Evolutionary conservation across 495 filamentous ascomycete species (phyloP).

Genomic region (Lasiosphaeria ovina): DNA sequence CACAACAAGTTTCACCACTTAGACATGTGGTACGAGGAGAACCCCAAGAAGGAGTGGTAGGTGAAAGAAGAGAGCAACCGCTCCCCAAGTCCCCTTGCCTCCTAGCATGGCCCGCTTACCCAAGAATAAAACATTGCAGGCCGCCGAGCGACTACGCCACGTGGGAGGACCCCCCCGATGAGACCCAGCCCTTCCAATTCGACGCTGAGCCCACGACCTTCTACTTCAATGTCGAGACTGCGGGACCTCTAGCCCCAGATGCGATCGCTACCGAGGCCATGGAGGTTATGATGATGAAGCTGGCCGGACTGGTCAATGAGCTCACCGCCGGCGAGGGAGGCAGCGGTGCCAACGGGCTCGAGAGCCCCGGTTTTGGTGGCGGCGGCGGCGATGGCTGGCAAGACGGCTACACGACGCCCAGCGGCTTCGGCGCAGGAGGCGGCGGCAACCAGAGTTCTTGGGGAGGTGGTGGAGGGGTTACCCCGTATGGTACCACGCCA

Average conservation of each 20-base stretch:
- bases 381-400: conserved; percentile 51
- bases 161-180: conserved; percentile 78
- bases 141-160: conserved; percentile 79
- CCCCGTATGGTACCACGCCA: conserved; percentile 51
- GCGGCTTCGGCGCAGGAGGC: conserved; percentile 50
- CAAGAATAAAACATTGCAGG: conserved; percentile 48
- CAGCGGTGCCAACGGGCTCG: conserved; percentile 58
- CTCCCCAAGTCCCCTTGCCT: not conserved
- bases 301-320: conserved; percentile 77
- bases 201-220: conserved; percentile 80
- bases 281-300: conserved; percentile 82
- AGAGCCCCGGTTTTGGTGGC: conserved; percentile 61
- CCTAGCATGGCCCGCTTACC: not conserved
- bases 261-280: conserved; percentile 85
- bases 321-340: conserved; percentile 56
- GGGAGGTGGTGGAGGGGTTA: conserved; percentile 69
- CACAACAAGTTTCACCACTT: conserved; percentile 88
- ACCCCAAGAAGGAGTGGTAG: conserved; percentile 85
- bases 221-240: conserved; percentile 90
- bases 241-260: conserved; percentile 84
- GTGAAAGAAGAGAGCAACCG: conserved; percentile 31
- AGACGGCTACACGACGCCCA: conserved; percentile 78
- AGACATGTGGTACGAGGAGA: conserved; percentile 90
- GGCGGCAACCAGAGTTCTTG: conserved; percentile 59
- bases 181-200: conserved; percentile 85